Base-by-base conservation (phyloP, 352 stramenopile species). In the Stephanocyclus meneghinianus region DNA sequence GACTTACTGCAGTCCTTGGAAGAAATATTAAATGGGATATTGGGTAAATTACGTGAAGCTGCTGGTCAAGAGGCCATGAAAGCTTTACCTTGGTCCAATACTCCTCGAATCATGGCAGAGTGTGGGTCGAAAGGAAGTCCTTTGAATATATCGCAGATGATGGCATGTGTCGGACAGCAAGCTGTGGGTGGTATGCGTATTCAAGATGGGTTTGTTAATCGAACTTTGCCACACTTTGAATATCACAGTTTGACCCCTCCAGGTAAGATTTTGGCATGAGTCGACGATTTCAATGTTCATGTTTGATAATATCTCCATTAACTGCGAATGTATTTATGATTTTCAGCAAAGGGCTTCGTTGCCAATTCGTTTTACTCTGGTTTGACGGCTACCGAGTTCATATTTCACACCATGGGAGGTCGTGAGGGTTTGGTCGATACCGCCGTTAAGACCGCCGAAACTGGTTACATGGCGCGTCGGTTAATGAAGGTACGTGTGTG, bases 131-230 rank as follows among this genome's bases (percentile, higher is more conserved):
- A 99, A 92, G 98, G 97, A 64, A 98, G 95, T 85, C 92, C 96
- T 6, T 84, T 99, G 1, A 99, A 99, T 84, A 99, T 99, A 78
- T 99, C 96, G n/a, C 98, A 99, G 87, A 99, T 99, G 97, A 98
- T 99, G 74, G 96, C 97, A 21, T 99, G 97, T 91, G 95, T 99
- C 30, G 97, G 97, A 3, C 97, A 99, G 90, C 97, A 99, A 85
- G 97, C 95, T 37, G 97, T 99, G 11, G 96, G 96, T 60, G 97
- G 97, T 72, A 98, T 97, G 86, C 96, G 98, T 77, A 98, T 99
- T 50, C 94, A 97, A 42, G 95, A 99, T 86, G 97, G 97, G 7
- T 99, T 99, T 84, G 96, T 99, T 13, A 98, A 98, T 81, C 91
- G 97, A 37, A 99, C 97, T 13, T 89, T 99, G 30, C 97, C 97